phyloP scores from a whole-genome alignment of 1,284 basidiomycete genomes.

The Tilletiaria anomala region DNA sequence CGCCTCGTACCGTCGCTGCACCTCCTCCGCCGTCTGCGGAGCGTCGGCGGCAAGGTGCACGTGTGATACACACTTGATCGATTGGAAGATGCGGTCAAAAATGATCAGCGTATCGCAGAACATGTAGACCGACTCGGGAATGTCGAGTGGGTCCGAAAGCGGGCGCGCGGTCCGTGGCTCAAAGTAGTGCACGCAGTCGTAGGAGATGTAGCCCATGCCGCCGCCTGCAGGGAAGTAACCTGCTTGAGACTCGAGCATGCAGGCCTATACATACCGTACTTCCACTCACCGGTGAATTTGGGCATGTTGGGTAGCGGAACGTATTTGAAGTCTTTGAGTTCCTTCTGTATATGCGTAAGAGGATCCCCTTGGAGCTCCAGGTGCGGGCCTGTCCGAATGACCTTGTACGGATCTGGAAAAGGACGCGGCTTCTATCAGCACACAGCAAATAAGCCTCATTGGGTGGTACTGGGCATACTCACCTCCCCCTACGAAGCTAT shows the following conservation, averaged over 20 bases:
- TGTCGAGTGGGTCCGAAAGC: constrained; percentile 57
- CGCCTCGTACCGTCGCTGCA: constrained; percentile 24
- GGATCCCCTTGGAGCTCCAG: constrained; percentile 78
- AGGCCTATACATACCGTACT: background rate
- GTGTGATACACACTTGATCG: constrained; percentile 82
- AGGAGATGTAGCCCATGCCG: constrained; percentile 91
- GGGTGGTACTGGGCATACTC: background rate
- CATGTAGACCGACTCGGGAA: constrained; percentile 96
- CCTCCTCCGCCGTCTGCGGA: constrained; percentile 42
- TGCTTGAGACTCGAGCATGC: background rate
- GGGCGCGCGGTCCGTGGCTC: constrained; percentile 56
- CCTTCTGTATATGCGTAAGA: constrained; percentile 65
- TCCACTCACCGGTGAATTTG: constrained; percentile 59
- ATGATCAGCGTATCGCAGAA: constrained; percentile 83
- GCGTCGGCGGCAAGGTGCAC: constrained; percentile 57
- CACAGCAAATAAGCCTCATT: constrained; percentile 2
- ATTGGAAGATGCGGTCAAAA: constrained; percentile 94
- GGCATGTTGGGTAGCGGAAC: constrained; percentile 77
- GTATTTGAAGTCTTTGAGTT: constrained; percentile 74
- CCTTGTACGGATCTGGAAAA: constrained; percentile 77
- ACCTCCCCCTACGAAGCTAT: constrained; percentile 81
- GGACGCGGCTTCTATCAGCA: background rate
- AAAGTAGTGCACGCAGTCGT: constrained; percentile 91
- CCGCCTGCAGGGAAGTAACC: constrained; percentile 49
- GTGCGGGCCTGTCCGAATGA: constrained; percentile 71